Percentiles rank a stretch among this genome's conserved stretches.
Evolutionary conservation across 768 basidiomycete genomes (phyloP).

Genomic region (Boletellus sp.): DNA sequence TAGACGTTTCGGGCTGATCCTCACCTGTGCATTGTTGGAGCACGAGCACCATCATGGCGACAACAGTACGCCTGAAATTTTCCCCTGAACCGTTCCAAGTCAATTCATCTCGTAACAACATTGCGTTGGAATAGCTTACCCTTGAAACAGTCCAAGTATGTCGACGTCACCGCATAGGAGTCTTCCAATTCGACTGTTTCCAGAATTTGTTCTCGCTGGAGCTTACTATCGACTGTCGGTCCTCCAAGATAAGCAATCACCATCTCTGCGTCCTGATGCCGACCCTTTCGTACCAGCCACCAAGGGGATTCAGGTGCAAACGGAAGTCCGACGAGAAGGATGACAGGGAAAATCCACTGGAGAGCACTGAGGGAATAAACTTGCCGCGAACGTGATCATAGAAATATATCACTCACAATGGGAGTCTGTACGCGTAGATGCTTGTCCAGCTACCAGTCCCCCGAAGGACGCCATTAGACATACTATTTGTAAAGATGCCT

Average conservation of each 20-base stretch:
- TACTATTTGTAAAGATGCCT: constrained; percentile 2
- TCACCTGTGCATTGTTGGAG: constrained; percentile 26
- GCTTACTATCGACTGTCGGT: constrained; percentile 21
- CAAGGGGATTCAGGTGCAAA: constrained; percentile 33
- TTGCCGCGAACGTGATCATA: not conserved
- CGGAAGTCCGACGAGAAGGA: constrained; percentile 29
- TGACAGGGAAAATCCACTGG: constrained; percentile 33
- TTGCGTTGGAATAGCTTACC: constrained; percentile 10
- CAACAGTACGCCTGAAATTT: constrained; percentile 22
- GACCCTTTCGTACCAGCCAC: constrained; percentile 33
- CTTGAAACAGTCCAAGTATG: constrained; percentile 32
- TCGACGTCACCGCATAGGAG: constrained; percentile 23
- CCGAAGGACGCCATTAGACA: constrained; percentile 24
- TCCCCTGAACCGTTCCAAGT: constrained; percentile 10
- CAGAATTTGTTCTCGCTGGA: constrained; percentile 20
- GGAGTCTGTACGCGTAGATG: constrained; percentile 25
- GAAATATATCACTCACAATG: constrained; percentile 18
- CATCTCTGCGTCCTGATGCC: constrained; percentile 21
- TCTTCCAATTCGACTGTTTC: constrained; percentile 32
- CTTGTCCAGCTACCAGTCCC: constrained; percentile 22
- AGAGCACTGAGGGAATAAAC: constrained; percentile 16
- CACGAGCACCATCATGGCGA: constrained; percentile 33
- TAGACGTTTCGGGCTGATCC: not conserved
- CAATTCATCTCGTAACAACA: not conserved
- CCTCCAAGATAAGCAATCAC: constrained; percentile 19